Evolutionary conservation across 179 eudicot genomes (phyloP), one percentile per base, ranked within the genome.

Genomic region (Spinacia oleracea): DNA sequence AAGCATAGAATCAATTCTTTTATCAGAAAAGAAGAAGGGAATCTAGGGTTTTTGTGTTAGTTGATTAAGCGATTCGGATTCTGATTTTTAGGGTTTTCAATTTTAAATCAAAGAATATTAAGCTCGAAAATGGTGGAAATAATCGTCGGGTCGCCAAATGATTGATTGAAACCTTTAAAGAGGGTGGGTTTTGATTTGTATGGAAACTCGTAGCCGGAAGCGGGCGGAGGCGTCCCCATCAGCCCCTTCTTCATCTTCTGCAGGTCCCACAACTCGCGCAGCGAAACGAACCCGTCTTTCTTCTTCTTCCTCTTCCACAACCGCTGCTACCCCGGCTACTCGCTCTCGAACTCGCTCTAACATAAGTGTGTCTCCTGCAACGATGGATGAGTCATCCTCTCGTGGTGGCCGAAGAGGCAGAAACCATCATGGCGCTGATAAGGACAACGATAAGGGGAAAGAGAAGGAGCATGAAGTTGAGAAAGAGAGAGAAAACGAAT

Each of bases 151-250:
- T 78, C 58, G 62, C 35, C 62, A 50, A 67, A 67, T 51, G 79
- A 71, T 68, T 70, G 82, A 82, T 68, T 48, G 70, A 32, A 55
- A 21, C 29, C 16, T 4, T 34, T 55, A 2, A 34, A 67, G 1
- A 31, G 46, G 91, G 88, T 93, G 91, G 78, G 81, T 90, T 79
- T 77, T 87, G 51, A 82, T 78, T 91, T 94, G 96, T 94, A 96
- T 94, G 99, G 99, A 96, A 94, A 96, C 99, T 86, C 98, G 99
- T 72, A 89, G 98, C 83, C 99, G 98, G 84, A 96, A 96, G 89
- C 90, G 98, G 93, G 98, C 94, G 88, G 97, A 94, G 93, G 98
- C 97, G 82, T 88, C 94, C 91, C 90, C 99, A 84, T 87, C 98
- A 86, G 84, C 97, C 85, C 87, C 96, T 82, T 84, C 92, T 84